phyloP scores from a whole-genome alignment of 23 red algal species.

The Gracilariopsis chorda region DNA sequence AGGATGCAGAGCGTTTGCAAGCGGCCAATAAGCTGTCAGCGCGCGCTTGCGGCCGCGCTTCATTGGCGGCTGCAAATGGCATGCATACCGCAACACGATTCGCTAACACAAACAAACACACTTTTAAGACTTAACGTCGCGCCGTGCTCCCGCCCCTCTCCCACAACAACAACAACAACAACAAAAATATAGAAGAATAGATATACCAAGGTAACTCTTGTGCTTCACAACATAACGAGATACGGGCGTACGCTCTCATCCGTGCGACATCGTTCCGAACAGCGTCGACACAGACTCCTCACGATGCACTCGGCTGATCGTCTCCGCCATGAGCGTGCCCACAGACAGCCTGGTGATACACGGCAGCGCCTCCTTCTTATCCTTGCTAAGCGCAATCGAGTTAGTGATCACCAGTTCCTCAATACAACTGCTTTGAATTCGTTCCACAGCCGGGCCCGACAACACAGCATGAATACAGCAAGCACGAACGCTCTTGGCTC shows the following conservation, averaged over 20 bases:
- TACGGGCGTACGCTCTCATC: neutral
- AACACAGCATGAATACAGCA: conserved; percentile 94
- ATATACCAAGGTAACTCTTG: too few relatives aligned
- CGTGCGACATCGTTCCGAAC: conserved; percentile 48
- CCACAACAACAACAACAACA: neutral
- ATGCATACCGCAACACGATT: neutral
- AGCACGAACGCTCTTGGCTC: conserved; percentile 80
- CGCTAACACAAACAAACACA: too few relatives aligned
- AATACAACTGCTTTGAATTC: conserved; percentile 79
- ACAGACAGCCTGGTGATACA: conserved; percentile 77
- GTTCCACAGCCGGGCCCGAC: conserved; percentile 87
- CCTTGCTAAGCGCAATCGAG: conserved; percentile 80
- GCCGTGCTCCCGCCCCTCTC: neutral
- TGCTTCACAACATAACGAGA: neutral
- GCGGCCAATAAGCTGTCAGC: neutral
- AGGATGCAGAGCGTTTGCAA: neutral
- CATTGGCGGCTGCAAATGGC: conserved; percentile 8
- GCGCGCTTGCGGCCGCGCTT: neutral
- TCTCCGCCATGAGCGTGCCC: conserved; percentile 88
- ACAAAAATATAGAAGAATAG: neutral
- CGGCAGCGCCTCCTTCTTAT: conserved; percentile 63
- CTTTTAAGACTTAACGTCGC: too few relatives aligned
- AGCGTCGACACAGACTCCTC: conserved; percentile 96
- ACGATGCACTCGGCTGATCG: conserved; percentile 96
- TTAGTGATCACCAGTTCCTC: conserved; percentile 94